Conservation (phyloP, 2,329 filamentous ascomycete species). For the Pseudocercospora macadamiae region DNA sequence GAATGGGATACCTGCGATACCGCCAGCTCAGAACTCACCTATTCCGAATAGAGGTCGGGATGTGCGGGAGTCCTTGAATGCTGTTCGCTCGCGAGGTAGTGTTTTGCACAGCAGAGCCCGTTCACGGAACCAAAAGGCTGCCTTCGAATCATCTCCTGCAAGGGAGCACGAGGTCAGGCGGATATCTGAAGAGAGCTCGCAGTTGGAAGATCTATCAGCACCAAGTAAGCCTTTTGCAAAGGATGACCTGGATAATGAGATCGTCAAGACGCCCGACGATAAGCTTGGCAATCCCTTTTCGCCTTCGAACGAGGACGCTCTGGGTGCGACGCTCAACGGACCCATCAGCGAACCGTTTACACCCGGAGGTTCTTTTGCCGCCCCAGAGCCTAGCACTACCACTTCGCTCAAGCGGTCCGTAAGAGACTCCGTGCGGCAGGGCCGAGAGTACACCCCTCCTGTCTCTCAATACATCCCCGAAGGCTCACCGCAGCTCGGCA, state of each 20-base stretch:
- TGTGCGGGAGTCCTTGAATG: constrained; percentile 80
- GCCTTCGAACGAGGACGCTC: constrained; percentile 22
- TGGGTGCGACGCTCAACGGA: constrained; percentile 40
- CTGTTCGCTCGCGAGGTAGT: constrained; percentile 64
- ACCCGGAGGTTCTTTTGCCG: constrained; percentile 18
- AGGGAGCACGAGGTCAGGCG: constrained; percentile 53
- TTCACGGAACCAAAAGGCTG: constrained; percentile 30
- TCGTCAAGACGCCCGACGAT: constrained; percentile 66
- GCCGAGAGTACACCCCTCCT: constrained; percentile 42
- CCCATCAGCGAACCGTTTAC: constrained; percentile 36
- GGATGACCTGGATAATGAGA: constrained; percentile 47
- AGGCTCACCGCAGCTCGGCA: constrained; percentile 71
- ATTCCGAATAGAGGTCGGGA: constrained; percentile 85
- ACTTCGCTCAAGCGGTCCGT: constrained; percentile 6
- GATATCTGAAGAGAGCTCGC: constrained; percentile 66
- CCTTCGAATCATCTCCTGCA: constrained; percentile 63
- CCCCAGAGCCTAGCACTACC: constrained; percentile 19
- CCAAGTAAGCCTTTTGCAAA: constrained; percentile 20
- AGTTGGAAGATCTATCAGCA: constrained; percentile 42
- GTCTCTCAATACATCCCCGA: constrained; percentile 50
- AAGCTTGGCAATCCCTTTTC: constrained; percentile 53
- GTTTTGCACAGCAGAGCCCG: constrained; percentile 33
- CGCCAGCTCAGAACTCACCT: constrained; percentile 74
- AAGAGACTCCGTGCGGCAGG: constrained; percentile 22
- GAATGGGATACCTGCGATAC: constrained; percentile 83